Base-by-base conservation (phyloP, 768 basidiomycete genomes). In the Agaricus sinodeliciosus region DNA sequence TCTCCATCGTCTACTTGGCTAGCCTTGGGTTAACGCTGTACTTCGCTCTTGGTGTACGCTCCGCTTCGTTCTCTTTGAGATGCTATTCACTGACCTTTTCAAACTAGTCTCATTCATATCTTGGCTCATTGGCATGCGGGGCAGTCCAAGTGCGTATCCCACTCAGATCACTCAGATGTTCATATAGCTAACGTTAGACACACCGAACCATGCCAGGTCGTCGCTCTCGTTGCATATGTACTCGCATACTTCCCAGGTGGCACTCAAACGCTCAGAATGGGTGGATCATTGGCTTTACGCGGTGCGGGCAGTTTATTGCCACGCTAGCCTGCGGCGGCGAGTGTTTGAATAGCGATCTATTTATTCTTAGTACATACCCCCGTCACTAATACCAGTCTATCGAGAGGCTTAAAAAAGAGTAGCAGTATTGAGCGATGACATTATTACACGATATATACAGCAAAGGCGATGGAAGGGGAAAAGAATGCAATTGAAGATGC, bases 241-340 rank as follows among this genome's bases (percentile, higher is more conserved):
- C 75, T 93, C 15, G 94, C 94, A 0, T 98, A 97, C 71, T 98
- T 99, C 70, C 96, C 96, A 16, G 94, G 90, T 9, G 95, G 87
- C 26, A 78, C 77, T 26, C 84, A 86, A 59, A 92, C 91, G 0
- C 73, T 93, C 18, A 81, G 86, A 18, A 77, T 93, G 61, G 92
- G 91, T 5, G 82, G 83, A 31, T 83, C 85, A 50, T 74, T 93
- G 59, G 87, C 90, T 0, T 69, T 96, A 18, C 84, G 93, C 35
- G 87, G 94, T 6, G 92, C 91, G 41, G 81, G 88, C 31, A 89
- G 76, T 58, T 73, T 95, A 6, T 72, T 96, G 27, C 93, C 94
- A 9, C 72, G 92, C 62, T 95, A 71, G 71, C 53, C 28, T 35
- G 16, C 41, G 27, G n/a, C 19, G 6, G 8, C 18, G 19, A 34